Evolutionary conservation across 192 early-diverging fungal genomes (phyloP), one percentile per base, ranked within the genome.

Genomic region (Coemansia sp.): DNA sequence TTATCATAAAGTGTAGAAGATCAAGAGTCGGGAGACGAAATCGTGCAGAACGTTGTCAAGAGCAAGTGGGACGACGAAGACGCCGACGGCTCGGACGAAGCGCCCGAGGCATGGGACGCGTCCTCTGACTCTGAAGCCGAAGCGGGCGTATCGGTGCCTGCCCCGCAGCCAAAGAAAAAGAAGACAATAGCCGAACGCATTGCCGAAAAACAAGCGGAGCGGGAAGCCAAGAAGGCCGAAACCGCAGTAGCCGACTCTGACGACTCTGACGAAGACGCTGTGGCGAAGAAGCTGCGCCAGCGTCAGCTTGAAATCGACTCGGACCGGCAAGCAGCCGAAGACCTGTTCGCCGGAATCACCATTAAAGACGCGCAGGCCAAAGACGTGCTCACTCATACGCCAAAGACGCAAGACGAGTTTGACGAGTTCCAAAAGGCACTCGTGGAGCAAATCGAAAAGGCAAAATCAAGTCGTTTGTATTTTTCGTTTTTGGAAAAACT

Each of bases 371-470:
- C 57, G 18, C 27, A 68, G 60, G 53, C 55, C 18, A 58, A 54
- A 23, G 63, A 50, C 19, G 56, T 60, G 59, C 65, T 77, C 35
- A 70, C 62, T 11, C 63, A 85, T 41, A 83, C 85, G 64, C 90
- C 88, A 5, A 84, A 85, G 66, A 85, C 85, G 24, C 85, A 86
- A 71, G 87, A 84, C 7, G 85, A 91, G 29, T 91, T 90, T 68
- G 85, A 85, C 53, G 78, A 86, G 62, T 86, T 86, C 64, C 78
- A 71, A 5, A 84, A 77, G 48, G 70, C 84, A n/a, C 70, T 92
- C 49, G 80, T 88, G 26, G 84, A 83, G 18, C 66, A 82, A 19
- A 88, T 92, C 62, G 63, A 74, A 52, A 82, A 83, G 65, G 64
- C 81, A 51, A 62, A 84, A 71, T 39, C 16, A 19, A 57, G 50